These are phyloP conservation scores for Dalbergia cultrata DNA, from an alignment of 306 rosid genomes.

Conservation along the genomic window DNA sequence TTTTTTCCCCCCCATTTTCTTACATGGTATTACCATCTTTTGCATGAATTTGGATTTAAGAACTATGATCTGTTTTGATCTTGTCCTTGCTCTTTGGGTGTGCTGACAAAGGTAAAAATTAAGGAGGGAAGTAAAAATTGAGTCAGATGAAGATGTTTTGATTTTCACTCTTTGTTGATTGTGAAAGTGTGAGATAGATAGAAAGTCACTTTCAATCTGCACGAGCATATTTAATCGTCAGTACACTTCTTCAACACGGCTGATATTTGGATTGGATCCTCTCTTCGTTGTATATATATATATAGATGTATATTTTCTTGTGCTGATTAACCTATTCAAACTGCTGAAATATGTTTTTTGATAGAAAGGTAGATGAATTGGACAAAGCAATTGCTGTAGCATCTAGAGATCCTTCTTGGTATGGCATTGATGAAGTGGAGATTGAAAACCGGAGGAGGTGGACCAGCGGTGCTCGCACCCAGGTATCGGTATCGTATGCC, in stretches of 20 bases:
- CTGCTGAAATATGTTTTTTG: conserved; percentile 73
- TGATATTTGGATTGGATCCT: conserved; percentile 18
- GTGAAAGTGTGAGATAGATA: conserved; percentile 4
- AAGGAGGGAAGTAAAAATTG: conserved; percentile 5
- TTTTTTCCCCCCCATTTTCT: conserved; percentile 28
- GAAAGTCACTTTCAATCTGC: conserved; percentile 26
- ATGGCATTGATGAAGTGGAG: conserved; percentile 92
- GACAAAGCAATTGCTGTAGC: conserved; percentile 94
- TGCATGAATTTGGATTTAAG: conserved; percentile 25
- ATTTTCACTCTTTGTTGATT: conserved; percentile 22
- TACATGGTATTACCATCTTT: neutral
- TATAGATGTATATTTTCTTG: neutral
- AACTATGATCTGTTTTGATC: conserved; percentile 21
- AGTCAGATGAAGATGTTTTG: conserved; percentile 18
- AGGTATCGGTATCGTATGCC: conserved; percentile 64
- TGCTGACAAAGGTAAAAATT: conserved; percentile 12
- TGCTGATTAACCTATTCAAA: conserved; percentile 40
- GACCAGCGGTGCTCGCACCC: conserved; percentile 86
- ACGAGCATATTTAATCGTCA: neutral
- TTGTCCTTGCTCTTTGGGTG: neutral
- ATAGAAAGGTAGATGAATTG: conserved; percentile 99
- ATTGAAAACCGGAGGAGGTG: conserved; percentile 91
- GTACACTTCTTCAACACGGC: neutral
- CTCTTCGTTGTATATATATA: neutral
- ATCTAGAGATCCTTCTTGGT: conserved; percentile 87